These are phyloP conservation scores for Cutaneotrichosporon spelunceum DNA, from an alignment of 1,284 basidiomycete species.

Conservation along the genomic window DNA sequence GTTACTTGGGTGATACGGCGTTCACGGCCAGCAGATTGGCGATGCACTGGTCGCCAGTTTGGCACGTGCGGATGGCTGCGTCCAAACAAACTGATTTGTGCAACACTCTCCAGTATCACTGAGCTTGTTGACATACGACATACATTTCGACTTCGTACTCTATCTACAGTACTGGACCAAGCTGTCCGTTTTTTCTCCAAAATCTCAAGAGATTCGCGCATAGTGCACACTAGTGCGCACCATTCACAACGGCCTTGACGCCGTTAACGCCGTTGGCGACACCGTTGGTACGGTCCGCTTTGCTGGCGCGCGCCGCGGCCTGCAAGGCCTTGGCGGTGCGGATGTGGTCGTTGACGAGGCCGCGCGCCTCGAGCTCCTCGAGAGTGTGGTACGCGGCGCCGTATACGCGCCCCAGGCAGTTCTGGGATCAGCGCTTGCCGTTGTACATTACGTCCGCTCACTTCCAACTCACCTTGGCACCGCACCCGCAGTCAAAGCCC, in stretches of 20 bases:
- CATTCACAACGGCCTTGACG: not conserved
- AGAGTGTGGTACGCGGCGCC: slow-evolving; percentile 52
- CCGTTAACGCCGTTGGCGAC: slow-evolving; percentile 1
- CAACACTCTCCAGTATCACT: too few relatives aligned
- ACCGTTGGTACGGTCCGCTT: slow-evolving; percentile 3
- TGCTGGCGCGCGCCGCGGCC: slow-evolving; percentile 8
- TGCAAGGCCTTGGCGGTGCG: slow-evolving; percentile 41
- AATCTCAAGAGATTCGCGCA: not conserved
- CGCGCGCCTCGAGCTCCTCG: slow-evolving; percentile 43
- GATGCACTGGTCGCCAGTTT: too few relatives aligned
- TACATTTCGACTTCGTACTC: too few relatives aligned
- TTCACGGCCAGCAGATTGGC: too few relatives aligned
- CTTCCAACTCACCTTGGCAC: slow-evolving; percentile 44
- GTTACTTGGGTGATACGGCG: too few relatives aligned
- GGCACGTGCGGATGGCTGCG: too few relatives aligned
- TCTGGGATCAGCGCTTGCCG: slow-evolving; percentile 20
- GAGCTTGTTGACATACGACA: too few relatives aligned
- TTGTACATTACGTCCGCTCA: not conserved
- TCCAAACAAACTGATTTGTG: too few relatives aligned
- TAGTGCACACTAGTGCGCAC: not conserved
- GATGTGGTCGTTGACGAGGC: slow-evolving; percentile 50
- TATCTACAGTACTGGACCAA: too few relatives aligned
- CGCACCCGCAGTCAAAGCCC: slow-evolving; percentile 61
- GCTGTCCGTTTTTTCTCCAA: not conserved
- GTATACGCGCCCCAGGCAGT: slow-evolving; percentile 51